Evolutionary conservation across 176 grass and related monocot species (phyloP).

Genomic region (Triticum monococcum): DNA sequence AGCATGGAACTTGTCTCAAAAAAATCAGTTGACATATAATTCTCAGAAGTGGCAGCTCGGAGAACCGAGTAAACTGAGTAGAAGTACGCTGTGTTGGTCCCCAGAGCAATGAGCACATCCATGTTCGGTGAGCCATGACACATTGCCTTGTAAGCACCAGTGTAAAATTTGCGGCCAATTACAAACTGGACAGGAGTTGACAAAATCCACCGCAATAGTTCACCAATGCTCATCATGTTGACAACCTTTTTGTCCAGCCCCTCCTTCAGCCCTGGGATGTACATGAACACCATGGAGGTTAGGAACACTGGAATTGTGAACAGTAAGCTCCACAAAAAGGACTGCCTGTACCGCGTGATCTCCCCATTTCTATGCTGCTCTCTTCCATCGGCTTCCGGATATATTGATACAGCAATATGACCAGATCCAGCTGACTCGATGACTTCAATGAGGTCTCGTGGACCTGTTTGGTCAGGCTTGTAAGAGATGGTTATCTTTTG

Average conservation of each 20-base stretch:
- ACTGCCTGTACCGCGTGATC: conserved; percentile 72
- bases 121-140: conserved; percentile 82
- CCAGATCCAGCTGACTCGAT: conserved; percentile 65
- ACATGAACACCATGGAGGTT: conserved; percentile 97
- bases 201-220: conserved; percentile 82
- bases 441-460: conserved; percentile 77
- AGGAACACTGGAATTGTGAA: conserved; percentile 95
- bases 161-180: conserved; percentile 84
- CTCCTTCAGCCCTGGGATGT: conserved; percentile 66
- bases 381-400: conserved; percentile 68
- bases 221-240: conserved; percentile 82
- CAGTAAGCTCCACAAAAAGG: conserved; percentile 84
- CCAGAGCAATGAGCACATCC: conserved; percentile 95
- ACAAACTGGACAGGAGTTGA: conserved; percentile 93
- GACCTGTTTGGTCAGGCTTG: conserved; percentile 84
- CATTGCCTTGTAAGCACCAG: conserved; percentile 80
- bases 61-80: conserved; percentile 88
- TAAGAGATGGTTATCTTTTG: conserved; percentile 79
- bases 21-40: conserved; percentile 82
- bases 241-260: conserved; percentile 71
- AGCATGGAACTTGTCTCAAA: conserved; percentile 99
- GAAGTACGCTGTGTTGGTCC: conserved; percentile 88
- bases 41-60: conserved; percentile 65
- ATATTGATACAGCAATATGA: conserved; percentile 68
- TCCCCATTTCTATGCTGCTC: conserved; percentile 62